Conservation (phyloP, 2,329 filamentous ascomycete species). For the Colletotrichum caudatum region DNA sequence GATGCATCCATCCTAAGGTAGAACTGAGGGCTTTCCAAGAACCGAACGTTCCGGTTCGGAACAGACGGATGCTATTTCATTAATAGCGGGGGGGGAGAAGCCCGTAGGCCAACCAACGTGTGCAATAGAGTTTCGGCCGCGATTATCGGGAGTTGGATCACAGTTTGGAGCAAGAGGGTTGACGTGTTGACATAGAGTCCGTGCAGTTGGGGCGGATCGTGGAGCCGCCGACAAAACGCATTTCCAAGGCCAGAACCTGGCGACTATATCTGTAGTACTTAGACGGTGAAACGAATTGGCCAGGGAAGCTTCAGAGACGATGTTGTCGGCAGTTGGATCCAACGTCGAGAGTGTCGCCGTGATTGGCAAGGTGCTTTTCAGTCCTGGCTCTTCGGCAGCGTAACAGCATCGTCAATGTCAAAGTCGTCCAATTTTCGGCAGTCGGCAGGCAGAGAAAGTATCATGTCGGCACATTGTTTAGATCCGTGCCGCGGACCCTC, state of each 20-base stretch:
- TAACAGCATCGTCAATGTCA: background rate
- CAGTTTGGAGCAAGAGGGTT: background rate
- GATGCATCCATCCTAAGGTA: background rate
- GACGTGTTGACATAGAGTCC: background rate
- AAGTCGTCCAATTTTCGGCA: slow-evolving; percentile 17
- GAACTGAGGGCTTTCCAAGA: slow-evolving; percentile 7
- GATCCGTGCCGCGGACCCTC: background rate
- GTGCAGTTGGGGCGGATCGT: background rate
- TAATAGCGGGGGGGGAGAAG: background rate
- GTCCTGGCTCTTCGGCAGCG: background rate
- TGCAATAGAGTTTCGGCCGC: background rate
- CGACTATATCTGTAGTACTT: background rate
- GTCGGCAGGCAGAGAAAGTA: slow-evolving; percentile 1
- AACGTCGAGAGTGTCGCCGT: background rate
- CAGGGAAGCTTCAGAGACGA: too few relatives aligned
- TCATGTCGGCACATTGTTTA: background rate
- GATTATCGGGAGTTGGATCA: background rate
- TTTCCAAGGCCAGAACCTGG: background rate
- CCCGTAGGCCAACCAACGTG: background rate
- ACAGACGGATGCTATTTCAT: background rate
- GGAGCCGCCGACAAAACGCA: background rate
- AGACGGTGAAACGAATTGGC: background rate
- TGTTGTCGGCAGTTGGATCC: background rate
- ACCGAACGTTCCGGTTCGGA: background rate
- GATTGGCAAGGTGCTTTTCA: background rate